Conservation (phyloP, 192 early-diverging fungal species). For the Linnemannia schmuckeri region DNA sequence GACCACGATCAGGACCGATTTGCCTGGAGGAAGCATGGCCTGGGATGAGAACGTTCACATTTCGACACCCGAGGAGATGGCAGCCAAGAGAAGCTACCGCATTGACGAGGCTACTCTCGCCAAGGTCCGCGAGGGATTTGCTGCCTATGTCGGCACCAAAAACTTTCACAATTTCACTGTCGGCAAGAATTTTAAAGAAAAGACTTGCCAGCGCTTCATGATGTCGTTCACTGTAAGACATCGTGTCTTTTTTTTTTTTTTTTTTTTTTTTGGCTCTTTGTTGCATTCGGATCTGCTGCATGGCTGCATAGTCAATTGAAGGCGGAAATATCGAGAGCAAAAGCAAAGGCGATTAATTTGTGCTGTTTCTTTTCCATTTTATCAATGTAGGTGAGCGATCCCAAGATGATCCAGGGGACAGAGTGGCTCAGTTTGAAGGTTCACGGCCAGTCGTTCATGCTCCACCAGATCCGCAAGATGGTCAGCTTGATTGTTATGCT, state of each 20-base stretch:
- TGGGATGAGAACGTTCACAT: slow-evolving; percentile 54
- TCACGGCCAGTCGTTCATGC: slow-evolving; percentile 97
- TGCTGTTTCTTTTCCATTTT: slow-evolving; percentile 7
- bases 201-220: slow-evolving; percentile 86
- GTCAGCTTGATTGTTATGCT: slow-evolving; percentile 91
- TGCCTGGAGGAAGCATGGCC: slow-evolving; percentile 44
- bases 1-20: slow-evolving; percentile 20
- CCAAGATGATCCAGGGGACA: slow-evolving; percentile 72
- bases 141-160: slow-evolving; percentile 85
- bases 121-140: slow-evolving; percentile 76
- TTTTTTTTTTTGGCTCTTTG: not conserved
- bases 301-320: not conserved
- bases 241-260: not conserved
- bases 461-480: slow-evolving; percentile 99
- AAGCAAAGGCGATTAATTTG: not conserved
- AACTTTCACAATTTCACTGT: slow-evolving; percentile 98
- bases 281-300: not conserved
- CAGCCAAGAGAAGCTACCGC: slow-evolving; percentile 72
- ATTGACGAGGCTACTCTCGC: slow-evolving; percentile 72
- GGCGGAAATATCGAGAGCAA: not conserved
- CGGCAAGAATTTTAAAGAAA: slow-evolving; percentile 80
- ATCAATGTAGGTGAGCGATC: slow-evolving; percentile 64
- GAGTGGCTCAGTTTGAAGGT: slow-evolving; percentile 97
- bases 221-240: slow-evolving; percentile 77
- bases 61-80: slow-evolving; percentile 73